Base-by-base conservation (phyloP, 192 early-diverging fungal genomes). In the Linnemannia zychae region DNA sequence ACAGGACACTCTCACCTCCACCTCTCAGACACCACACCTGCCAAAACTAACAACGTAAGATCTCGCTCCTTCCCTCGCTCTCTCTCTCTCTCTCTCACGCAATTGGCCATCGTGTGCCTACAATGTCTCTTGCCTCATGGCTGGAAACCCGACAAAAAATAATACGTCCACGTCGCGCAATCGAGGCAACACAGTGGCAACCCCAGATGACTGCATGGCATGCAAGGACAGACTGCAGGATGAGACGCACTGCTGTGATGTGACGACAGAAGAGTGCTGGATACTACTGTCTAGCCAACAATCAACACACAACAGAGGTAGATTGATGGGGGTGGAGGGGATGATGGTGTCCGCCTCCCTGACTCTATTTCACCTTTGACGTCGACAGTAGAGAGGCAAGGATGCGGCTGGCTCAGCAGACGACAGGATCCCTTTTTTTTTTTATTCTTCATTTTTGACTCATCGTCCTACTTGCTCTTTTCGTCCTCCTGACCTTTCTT, bases 401-500 rank as follows among this genome's bases (percentile, higher is more conserved):
- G 57, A 63, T 28, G 57, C 57, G 57, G 57, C 57, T 63, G 57
- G 57, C 11, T 63, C 28, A 31, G 3, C 57, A 63, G 57, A 28
- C 24, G 12, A 33, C 24, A 3, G 28, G 28, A 31, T 31, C 28
- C 28, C 24, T 28, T 60, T 60, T 57, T 53, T 60, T 57, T 34
- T 74, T 20, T 31, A 38, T 33, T 33, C 38, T 36, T 36, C 4
- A 37, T 50, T 65, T 37, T 74, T 65, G 57, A 44, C 57, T 65
- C 37, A 75, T 40, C 37, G 47, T 12, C 33, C 24, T 4, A 65
- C 65, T 17, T 57, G 37, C 17, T 47, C 73, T 44, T 74, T 50
- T 75, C 57, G 38, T 65, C 22, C 52, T 31, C 73, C 73, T 72
- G n/a, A 67, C 75, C 38, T 40, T 40, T 13, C 40, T 37, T 49